Evolutionary conservation across 108 stramenopile species (phyloP), one percentile per base, ranked within the genome.

Genomic region (Pseudonitzschia multiseries): DNA sequence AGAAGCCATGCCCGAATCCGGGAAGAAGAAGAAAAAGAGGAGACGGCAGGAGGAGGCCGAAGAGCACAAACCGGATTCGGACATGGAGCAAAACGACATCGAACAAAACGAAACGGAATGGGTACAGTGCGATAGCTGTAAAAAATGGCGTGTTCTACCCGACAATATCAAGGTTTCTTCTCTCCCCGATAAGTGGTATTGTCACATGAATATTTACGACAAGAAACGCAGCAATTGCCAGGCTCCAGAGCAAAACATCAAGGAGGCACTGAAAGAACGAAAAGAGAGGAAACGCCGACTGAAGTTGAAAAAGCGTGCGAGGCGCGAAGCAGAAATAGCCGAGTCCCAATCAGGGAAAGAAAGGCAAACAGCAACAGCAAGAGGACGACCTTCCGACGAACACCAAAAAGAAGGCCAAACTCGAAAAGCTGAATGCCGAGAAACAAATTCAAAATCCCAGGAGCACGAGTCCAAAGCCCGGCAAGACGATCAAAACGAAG

Each of bases 111-210:
- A 78, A 27, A 41, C 69, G 29, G 75, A 90, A 32, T 96, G 95
- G 95, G 95, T 93, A 18, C 91, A 92, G 70, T 96, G 95, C 76
- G 95, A 96, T 50, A 74, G 74, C 13, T 96, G 95, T 74, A 74
- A 76, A 26, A 92, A 94, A 64, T 96, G 95, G 95, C 91, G 95
- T 40, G 76, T 89, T 69, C 73, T 96, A 18, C 92, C 95, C 15
- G 73, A 77, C 41, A 53, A 72, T 50, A 80, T 93, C 28, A 74
- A 91, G 69, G 68, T 81, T 27, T 74, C 86, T 12, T 75, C 71
- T 14, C 74, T 96, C 92, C 93, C 28, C 54, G 88, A 93, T 20
- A 62, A 81, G 54, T 96, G 95, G 95, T 94, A 83, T 60, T 96
- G 95, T 70, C 85, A 93, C 51, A 62, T 94, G 77, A 96, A 96